Evolutionary conservation across 768 basidiomycete genomes (phyloP), one percentile per base, ranked within the genome.

Genomic region (Lactifluus subvellereus): DNA sequence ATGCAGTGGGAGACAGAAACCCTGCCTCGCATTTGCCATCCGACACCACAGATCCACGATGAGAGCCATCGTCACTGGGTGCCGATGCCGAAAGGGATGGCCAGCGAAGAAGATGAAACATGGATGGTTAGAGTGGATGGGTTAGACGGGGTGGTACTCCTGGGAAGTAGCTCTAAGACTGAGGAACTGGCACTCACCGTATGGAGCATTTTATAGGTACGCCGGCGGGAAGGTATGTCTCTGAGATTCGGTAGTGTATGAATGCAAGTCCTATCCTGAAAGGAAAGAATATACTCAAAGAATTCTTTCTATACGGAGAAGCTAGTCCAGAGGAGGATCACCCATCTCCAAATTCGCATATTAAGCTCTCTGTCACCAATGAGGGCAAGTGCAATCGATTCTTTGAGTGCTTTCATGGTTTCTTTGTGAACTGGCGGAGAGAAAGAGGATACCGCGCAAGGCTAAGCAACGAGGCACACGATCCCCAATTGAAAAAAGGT

Each of bases 311-410:
- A 30, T 50, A 51, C 5, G 14, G 42, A 37, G 54, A 55, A 50
- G 33, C 47, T n/a, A 59, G 30, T 35, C 48, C 32, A 20, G 53
- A 35, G 54, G 54, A 33, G 30, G 62, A 59, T 64, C 49, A 47
- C 6, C 54, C 33, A 56, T 64, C 48, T 30, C 63, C 59, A 60
- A 60, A 64, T 64, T 18, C 14, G 63, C 48, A 49, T 27, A 30
- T 59, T 64, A 60, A 60, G 49, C 58, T 60, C 27, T 20, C 22
- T 38, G 42, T 56, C 59, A 45, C 63, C 63, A 60, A 64, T 64
- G 58, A 20, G 63, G 62, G 56, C 49, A 59, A 48, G 51, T 54
- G 42, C 22, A 54, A 54, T 56, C 49, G 49, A 53, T 64, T 50
- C 52, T 47, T 50, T 59, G 54, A 16, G 32, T n/a, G 57, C 20